phyloP scores from a whole-genome alignment of 352 stramenopile species.

The Peronospora farinosa region DNA sequence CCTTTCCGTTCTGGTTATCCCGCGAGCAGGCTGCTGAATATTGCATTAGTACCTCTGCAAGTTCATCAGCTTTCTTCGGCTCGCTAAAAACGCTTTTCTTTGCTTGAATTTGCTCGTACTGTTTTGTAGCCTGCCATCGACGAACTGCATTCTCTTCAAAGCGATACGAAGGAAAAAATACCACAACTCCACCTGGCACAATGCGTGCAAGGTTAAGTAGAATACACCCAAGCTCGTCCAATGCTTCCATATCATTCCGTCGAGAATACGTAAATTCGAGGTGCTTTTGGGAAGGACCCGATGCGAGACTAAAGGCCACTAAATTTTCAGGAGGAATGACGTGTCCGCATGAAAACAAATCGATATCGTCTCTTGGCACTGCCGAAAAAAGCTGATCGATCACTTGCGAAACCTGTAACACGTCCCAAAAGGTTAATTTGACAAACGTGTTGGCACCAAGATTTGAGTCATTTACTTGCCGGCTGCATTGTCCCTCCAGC shows the following conservation, averaged over 20 bases:
- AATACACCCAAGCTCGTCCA: conserved; percentile 92
- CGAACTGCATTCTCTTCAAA: conserved; percentile 90
- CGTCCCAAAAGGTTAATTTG: conserved; percentile 3
- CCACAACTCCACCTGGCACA: conserved; percentile 92
- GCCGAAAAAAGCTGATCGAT: conserved; percentile 90
- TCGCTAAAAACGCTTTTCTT: conserved; percentile 93
- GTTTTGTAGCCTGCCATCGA: conserved; percentile 79
- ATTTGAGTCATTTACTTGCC: conserved; percentile 25
- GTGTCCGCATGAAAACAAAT: conserved; percentile 97
- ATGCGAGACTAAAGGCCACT: conserved; percentile 58
- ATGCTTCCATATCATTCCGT: conserved; percentile 57
- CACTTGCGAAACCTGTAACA: conserved; percentile 85
- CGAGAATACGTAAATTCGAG: conserved; percentile 93
- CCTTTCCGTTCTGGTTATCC: conserved; percentile 24
- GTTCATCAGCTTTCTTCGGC: conserved; percentile 89
- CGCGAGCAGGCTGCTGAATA: conserved; percentile 73
- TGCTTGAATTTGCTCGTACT: conserved; percentile 76
- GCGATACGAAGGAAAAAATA: conserved; percentile 97
- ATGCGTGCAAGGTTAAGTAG: conserved; percentile 88
- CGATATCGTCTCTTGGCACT: conserved; percentile 66
- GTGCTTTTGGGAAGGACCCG: conserved; percentile 78
- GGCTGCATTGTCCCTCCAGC: conserved; percentile 97
- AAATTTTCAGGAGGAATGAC: conserved; percentile 94
- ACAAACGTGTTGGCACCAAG: not conserved
- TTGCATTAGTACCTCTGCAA: conserved; percentile 80